These are phyloP conservation scores for Clonostachys sp. DNA, from an alignment of 2,329 filamentous ascomycete genomes.

Conservation along the genomic window DNA sequence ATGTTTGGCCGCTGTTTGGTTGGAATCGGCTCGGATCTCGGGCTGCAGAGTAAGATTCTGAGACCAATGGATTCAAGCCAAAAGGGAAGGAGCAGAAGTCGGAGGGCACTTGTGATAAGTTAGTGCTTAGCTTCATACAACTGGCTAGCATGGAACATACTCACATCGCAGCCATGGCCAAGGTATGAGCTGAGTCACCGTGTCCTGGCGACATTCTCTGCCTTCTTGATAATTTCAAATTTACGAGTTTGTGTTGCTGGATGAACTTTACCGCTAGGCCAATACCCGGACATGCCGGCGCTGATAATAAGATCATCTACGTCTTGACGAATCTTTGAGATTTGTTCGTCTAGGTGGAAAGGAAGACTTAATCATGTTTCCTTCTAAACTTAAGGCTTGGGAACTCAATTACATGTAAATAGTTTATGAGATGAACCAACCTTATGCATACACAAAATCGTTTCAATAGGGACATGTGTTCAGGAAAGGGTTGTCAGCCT, in stretches of 20 bases:
- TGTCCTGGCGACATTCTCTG: slow-evolving; percentile 1
- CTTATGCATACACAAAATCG: no score
- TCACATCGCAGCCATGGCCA: slow-evolving; percentile 1
- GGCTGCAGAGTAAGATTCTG: slow-evolving; percentile 3
- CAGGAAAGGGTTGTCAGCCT: no score
- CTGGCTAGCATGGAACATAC: neutral
- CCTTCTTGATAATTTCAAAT: slow-evolving; percentile 9
- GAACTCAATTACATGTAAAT: no score
- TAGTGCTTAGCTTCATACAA: neutral
- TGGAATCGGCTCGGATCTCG: slow-evolving; percentile 6
- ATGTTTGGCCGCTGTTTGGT: no score
- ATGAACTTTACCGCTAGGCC: slow-evolving; percentile 13
- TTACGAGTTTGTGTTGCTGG: slow-evolving; percentile 7
- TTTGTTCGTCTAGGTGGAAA: no score
- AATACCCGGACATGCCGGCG: slow-evolving; percentile 18
- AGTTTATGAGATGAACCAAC: no score
- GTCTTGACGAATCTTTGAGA: neutral
- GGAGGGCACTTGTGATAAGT: neutral
- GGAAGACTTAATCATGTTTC: no score
- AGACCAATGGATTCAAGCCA: slow-evolving; percentile 5
- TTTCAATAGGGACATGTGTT: no score
- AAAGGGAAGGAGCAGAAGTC: slow-evolving; percentile 8
- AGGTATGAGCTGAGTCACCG: slow-evolving; percentile 1
- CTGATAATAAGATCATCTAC: slow-evolving; percentile 18
- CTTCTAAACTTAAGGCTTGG: no score